phyloP scores from a whole-genome alignment of 208 protist genomes.

The Trypanosomatidae sp. region DNA sequence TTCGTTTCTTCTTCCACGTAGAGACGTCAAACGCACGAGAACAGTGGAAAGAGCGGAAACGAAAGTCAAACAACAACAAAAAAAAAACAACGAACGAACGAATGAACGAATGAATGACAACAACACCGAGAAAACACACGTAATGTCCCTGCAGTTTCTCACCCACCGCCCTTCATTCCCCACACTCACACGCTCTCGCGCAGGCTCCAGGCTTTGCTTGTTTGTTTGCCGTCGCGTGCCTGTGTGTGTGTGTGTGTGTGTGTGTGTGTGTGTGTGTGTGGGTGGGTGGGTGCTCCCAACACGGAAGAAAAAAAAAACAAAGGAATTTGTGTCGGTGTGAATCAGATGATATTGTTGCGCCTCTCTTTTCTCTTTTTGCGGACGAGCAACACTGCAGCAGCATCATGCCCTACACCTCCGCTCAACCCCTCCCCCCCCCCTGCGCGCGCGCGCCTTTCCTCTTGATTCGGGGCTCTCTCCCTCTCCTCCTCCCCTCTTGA shows the following conservation, averaged over 20 bases:
- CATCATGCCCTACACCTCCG: not conserved
- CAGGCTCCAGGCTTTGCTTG: not conserved
- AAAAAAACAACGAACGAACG: not conserved
- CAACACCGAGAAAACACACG: not conserved
- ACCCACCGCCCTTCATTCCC: not conserved
- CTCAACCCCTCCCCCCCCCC: too few relatives aligned
- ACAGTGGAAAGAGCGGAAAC: too few relatives aligned
- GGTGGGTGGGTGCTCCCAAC: not conserved
- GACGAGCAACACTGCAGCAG: not conserved
- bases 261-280: not conserved
- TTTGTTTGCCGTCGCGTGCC: not conserved
- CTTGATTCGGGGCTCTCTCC: not conserved
- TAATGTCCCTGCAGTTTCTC: not conserved
- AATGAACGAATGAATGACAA: not conserved
- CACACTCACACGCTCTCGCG: not conserved
- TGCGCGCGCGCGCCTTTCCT: not conserved
- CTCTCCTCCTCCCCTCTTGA: not conserved
- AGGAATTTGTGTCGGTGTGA: not conserved
- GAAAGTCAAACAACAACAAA: not conserved
- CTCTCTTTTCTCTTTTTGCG: not conserved
- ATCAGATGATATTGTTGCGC: not conserved
- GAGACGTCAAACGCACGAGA: not conserved
- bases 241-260: not conserved
- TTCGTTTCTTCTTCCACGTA: not conserved
- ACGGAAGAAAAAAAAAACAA: not conserved